These are phyloP conservation scores for Cercophora newfieldiana DNA, from an alignment of 495 filamentous ascomycete genomes.

Conservation along the genomic window DNA sequence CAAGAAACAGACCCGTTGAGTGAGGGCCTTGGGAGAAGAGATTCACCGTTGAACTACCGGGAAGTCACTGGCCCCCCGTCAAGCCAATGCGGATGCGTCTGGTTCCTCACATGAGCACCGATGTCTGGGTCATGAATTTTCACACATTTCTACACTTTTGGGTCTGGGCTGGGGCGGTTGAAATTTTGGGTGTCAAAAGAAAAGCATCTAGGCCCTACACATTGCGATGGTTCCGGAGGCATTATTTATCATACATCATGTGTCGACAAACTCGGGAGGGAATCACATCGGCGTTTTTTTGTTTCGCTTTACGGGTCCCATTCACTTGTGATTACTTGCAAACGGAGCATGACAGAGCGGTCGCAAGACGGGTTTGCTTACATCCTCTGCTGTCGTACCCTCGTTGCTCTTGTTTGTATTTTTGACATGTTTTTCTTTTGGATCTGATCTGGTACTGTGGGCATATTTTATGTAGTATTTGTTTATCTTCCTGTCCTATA, in stretches of 20 bases:
- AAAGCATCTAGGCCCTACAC: neutral
- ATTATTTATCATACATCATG: conserved; percentile 1
- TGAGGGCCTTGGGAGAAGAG: conserved; percentile 8
- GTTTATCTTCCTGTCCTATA: neutral
- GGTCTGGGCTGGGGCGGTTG: neutral
- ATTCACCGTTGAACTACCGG: neutral
- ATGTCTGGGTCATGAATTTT: neutral
- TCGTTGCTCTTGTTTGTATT: neutral
- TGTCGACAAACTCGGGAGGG: neutral
- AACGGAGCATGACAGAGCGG: neutral
- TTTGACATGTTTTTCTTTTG: neutral
- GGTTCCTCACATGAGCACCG: conserved; percentile 28
- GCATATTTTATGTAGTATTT: neutral
- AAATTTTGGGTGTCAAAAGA: neutral
- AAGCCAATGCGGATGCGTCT: conserved; percentile 33
- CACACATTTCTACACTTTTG: neutral
- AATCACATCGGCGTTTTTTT: conserved; percentile 2
- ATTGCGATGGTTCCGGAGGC: conserved; percentile 1
- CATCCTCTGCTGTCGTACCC: neutral
- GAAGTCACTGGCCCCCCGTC: conserved; percentile 13
- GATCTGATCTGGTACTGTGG: neutral
- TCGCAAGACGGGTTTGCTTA: neutral
- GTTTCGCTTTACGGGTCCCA: neutral
- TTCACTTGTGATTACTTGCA: neutral
- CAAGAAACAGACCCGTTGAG: neutral